Base-by-base conservation (phyloP, 1,139 yeast genomes). In the Nakaseomyces kungkrabaensis region DNA sequence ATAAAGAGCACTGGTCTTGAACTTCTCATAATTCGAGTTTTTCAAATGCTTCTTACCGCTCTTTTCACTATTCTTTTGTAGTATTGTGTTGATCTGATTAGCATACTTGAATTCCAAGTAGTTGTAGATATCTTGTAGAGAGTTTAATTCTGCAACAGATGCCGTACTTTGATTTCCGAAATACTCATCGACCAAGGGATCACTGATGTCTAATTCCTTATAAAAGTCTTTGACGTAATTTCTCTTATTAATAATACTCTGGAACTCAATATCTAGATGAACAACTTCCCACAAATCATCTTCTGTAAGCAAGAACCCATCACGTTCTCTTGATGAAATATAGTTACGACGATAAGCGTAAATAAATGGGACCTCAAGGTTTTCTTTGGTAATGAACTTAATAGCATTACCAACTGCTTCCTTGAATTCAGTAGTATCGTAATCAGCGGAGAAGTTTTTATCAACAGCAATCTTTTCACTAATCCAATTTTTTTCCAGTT, bases 331-430 rank as follows among this genome's bases (percentile, higher is more conserved):
- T 25, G 73, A 74, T 1, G 67, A 65, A 47, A 66, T 70, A 64
- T 85, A 89, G 67, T 92, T 97, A 67, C 95, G 85, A 66, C 97
- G 85, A 63, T 89, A 96, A 37, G 90, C 84, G 87, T 96, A 90
- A 53, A 92, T 89, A 63, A 89, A 87, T n/a, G 98, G 97, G 4
- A 92, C 96, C 65, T 92, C 99, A 55, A 84, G 76, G 50, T 83
- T 75, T 48, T 89, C 95, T 57, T 79, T 81, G 10, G 89, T 76
- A 37, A 92, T 72, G 61, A 89, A 89, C 56, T 79, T 89, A 40
- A 92, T 80, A 1, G 85, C 90, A 56, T 84, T 80, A 29, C 80
- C 79, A 13, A 90, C 86, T 0, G 96, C 83, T 44, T 74, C 76
- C 51, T 74, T 74, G 67, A 87, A 85, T 5, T 90, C 88, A 9